phyloP scores from a whole-genome alignment of 805 yeast species.

The Candida peoriensis region DNA sequence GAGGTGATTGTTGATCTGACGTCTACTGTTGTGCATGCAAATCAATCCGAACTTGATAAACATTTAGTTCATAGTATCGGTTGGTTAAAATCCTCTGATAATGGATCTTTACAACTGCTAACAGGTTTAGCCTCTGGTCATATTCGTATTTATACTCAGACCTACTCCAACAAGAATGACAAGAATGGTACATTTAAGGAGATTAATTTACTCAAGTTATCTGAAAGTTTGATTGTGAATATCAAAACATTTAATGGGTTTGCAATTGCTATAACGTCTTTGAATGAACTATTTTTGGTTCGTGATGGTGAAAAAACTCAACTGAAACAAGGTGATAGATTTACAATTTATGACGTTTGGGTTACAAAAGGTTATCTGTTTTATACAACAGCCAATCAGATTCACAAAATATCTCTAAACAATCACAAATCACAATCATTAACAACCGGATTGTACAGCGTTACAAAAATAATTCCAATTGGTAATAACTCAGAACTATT shows the following conservation, averaged over 20 bases:
- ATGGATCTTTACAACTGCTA: slow-evolving; percentile 6
- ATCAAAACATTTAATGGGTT: slow-evolving; percentile 5
- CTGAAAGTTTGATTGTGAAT: slow-evolving; percentile 9
- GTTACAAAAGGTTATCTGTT: not conserved
- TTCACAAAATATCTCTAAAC: slow-evolving; percentile 5
- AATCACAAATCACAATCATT: not conserved
- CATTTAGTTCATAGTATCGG: slow-evolving; percentile 13
- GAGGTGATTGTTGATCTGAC: slow-evolving; percentile 14
- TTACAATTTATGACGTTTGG: slow-evolving; percentile 15
- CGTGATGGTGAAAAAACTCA: not conserved
- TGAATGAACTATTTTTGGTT: slow-evolving; percentile 17
- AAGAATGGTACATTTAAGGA: slow-evolving; percentile 1
- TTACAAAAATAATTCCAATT: slow-evolving; percentile 12
- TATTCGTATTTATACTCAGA: slow-evolving; percentile 2
- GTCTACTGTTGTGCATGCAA: not conserved
- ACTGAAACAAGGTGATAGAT: slow-evolving; percentile 11
- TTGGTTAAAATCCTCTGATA: slow-evolving; percentile 12
- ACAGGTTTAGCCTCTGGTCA: slow-evolving; percentile 20
- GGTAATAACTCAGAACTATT: not conserved
- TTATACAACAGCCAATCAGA: slow-evolving; percentile 9
- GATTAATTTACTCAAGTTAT: slow-evolving; percentile 2
- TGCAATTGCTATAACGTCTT: slow-evolving; percentile 11
- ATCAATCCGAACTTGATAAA: slow-evolving; percentile 14
- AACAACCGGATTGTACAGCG: slow-evolving; percentile 7
- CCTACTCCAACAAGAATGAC: too few relatives aligned